Conservation (phyloP, 2,329 filamentous ascomycete species). For the Exophiala oligosperma region DNA sequence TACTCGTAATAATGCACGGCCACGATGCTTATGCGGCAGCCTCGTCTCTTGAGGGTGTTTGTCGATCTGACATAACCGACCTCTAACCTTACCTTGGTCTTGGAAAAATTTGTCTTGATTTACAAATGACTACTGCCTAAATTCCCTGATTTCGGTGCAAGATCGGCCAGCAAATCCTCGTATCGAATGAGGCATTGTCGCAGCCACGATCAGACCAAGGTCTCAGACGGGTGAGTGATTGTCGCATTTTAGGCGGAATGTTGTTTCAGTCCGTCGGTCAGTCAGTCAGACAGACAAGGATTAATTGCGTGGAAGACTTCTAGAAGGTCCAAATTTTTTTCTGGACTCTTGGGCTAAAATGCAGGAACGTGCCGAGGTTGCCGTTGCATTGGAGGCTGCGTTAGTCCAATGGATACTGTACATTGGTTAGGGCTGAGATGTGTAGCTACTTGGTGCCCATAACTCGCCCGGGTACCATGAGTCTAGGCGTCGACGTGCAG, state of each 20-base stretch:
- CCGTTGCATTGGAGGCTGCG: constrained; percentile 13
- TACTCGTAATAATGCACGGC: not conserved
- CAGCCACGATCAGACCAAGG: not conserved
- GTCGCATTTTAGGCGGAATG: not conserved
- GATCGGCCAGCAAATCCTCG: not conserved
- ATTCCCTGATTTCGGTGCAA: not conserved
- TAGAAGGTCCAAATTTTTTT: constrained; percentile 10
- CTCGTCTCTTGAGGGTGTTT: not conserved
- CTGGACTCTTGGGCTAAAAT: constrained; percentile 1
- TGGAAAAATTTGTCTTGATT: too few relatives aligned
- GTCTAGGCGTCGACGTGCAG: constrained; percentile 12
- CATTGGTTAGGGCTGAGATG: constrained; percentile 1
- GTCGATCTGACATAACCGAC: too few relatives aligned
- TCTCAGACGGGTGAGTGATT: not conserved
- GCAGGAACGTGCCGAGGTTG: constrained; percentile 22
- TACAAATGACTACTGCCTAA: too few relatives aligned
- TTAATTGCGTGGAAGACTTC: not conserved
- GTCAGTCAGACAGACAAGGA: not conserved
- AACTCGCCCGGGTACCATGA: not conserved
- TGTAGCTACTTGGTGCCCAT: not conserved
- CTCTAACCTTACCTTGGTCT: too few relatives aligned
- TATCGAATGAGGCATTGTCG: not conserved
- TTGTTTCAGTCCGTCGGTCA: not conserved
- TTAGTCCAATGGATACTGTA: not conserved
- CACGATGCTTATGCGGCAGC: not conserved